Evolutionary conservation across 2,329 filamentous ascomycete genomes (phyloP), one percentile per base, ranked within the genome.

Genomic region (Pseudomassariella vexata): DNA sequence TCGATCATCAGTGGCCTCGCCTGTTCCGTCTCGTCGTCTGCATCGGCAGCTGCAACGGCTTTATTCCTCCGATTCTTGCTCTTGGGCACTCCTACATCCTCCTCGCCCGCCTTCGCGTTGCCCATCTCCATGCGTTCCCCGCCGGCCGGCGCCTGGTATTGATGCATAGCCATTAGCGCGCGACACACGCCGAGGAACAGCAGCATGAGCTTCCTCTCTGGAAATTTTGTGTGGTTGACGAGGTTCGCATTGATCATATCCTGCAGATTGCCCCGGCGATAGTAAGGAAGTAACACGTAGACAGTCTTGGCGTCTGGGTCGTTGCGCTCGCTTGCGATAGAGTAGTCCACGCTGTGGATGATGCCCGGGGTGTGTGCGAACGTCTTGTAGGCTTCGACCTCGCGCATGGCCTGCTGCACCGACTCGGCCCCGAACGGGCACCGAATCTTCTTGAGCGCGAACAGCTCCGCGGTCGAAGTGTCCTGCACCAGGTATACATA

Each of bases 401-500:
- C 92, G 59, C 90, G 90, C 72, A 96, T 82, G 31, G 92, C 92
- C 57, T 86, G 87, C 45, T 87, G 80, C 37, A 98, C 90, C 17
- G 87, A 95, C 68, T 98, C 92, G 60, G 92, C 84, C 45, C 92
- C 92, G 53, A 98, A 96, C 5, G 92, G 90, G 69, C 92, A 98
- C 55, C 90, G 82, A 60, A 98, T 98, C 73, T 98, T 98, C 64
- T 98, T 98, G 40, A 96, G 79, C 12, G 92, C 92, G 59, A 94
- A 90, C 28, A 95, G 76, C 49, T 90, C 79, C 38, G 85, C 84
- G 32, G 79, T 83, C 34, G 77, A 70, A 28, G 84, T 90, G 59
- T 95, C 89, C 69, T 96, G 85, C 38, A 98, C 92, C 38, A 98
- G 85, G 65, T 98, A 98, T 48, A 98, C 92, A 62, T 96, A 98